Conservation (phyloP, 2,329 filamentous ascomycete species). For the Didymella keratinophila region DNA sequence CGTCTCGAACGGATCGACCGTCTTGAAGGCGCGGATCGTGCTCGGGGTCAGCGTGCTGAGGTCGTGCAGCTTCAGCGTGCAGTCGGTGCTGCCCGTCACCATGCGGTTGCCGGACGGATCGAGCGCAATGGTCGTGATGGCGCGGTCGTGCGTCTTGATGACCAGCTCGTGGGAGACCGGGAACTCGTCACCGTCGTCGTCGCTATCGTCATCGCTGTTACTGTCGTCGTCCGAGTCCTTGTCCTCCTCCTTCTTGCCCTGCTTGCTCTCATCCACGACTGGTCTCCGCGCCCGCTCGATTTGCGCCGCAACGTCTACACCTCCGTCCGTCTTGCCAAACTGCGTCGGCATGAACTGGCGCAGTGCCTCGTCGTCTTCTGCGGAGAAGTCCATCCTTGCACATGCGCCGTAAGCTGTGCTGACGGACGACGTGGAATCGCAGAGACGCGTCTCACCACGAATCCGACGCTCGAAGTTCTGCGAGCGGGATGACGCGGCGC, state of each 20-base stretch:
- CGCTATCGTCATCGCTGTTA: constrained; percentile 62
- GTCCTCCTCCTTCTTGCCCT: constrained; percentile 39
- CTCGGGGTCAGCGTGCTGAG: constrained; percentile 96
- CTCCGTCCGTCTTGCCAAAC: constrained; percentile 83
- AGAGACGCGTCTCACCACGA: constrained; percentile 5
- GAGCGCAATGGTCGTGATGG: constrained; percentile 82
- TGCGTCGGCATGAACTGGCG: constrained; percentile 79
- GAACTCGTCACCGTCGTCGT: constrained; percentile 85
- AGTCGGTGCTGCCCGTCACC: constrained; percentile 90
- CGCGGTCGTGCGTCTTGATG: constrained; percentile 88
- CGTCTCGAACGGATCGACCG: constrained; percentile 81
- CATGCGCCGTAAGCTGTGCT: constrained; percentile 9
- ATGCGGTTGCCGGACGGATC: constrained; percentile 86
- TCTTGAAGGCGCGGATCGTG: constrained; percentile 92
- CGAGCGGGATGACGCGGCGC: constrained; percentile 18
- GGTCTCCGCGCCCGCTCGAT: constrained; percentile 78
- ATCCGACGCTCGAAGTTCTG: constrained; percentile 5
- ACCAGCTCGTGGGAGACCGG: constrained; percentile 93
- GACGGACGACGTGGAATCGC: neutral
- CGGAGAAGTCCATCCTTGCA: constrained; percentile 39
- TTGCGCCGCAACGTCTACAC: constrained; percentile 78
- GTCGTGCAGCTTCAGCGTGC: constrained; percentile 90
- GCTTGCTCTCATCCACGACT: constrained; percentile 50
- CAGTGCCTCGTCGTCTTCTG: constrained; percentile 70
- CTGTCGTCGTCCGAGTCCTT: constrained; percentile 56